Evolutionary conservation across 2,329 filamentous ascomycete species (phyloP).

Genomic region (Sclerotinia subarctica): DNA sequence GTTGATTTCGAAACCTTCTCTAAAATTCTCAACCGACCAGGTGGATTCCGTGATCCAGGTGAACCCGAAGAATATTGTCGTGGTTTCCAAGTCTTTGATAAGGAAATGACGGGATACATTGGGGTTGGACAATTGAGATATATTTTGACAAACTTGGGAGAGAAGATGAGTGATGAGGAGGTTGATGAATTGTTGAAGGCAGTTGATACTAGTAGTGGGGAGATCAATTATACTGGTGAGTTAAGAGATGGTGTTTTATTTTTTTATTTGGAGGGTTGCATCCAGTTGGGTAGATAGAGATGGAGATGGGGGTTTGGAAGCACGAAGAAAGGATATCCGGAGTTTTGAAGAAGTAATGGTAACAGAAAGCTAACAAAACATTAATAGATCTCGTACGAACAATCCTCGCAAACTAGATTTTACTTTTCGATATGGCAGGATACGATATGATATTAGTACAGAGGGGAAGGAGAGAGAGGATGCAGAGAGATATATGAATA

Average conservation of each 20-base stretch:
- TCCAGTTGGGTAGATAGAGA: not conserved
- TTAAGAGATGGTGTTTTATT: slow-evolving; percentile 19
- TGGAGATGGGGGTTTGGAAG: not conserved
- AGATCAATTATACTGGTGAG: slow-evolving; percentile 96
- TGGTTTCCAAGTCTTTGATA: slow-evolving; percentile 99
- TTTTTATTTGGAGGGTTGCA: not conserved
- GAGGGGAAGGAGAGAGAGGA: not conserved
- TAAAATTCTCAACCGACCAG: slow-evolving; percentile 93
- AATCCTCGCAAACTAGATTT: slow-evolving; percentile 73
- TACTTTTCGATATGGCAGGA: not conserved
- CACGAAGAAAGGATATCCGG: not conserved
- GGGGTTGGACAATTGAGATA: slow-evolving; percentile 97
- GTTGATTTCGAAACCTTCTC: slow-evolving; percentile 98
- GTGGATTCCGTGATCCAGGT: slow-evolving; percentile 96
- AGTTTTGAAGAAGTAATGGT: not conserved
- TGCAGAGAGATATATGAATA: slow-evolving; percentile 7
- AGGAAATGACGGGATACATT: slow-evolving; percentile 97
- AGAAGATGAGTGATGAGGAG: slow-evolving; percentile 99
- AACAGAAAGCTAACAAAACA: slow-evolving; percentile 20
- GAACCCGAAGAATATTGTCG: slow-evolving; percentile 98
- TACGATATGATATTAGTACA: not conserved
- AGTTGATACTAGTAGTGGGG: slow-evolving; percentile 90
- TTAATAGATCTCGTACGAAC: slow-evolving; percentile 73
- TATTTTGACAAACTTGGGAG: slow-evolving; percentile 93
- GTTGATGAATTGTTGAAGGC: slow-evolving; percentile 98